Evolutionary conservation across 1,284 basidiomycete genomes (phyloP).

Genomic region (Marasmius tenuissimus): DNA sequence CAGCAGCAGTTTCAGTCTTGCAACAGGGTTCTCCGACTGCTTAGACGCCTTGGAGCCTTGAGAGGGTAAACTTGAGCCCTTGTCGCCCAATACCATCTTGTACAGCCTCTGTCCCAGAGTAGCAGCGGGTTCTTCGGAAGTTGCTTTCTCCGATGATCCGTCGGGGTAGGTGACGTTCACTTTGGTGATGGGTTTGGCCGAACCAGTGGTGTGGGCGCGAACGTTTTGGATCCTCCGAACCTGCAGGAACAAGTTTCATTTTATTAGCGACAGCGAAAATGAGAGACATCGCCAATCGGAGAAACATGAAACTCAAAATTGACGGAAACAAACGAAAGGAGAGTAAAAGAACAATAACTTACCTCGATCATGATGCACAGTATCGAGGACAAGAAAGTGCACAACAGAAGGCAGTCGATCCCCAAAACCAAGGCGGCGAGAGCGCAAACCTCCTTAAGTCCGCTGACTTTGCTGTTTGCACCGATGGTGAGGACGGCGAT

Average conservation of each 20-base stretch:
- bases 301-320: not conserved
- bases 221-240: constrained; percentile 51
- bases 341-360: constrained; percentile 22
- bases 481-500: constrained; percentile 88
- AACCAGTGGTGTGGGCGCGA: constrained; percentile 33
- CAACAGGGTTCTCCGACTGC: constrained; percentile 73
- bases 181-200: constrained; percentile 30
- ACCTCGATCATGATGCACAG: constrained; percentile 95
- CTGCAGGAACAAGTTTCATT: constrained; percentile 25
- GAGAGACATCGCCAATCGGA: constrained; percentile 57
- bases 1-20: constrained; percentile 87
- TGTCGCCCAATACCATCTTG: constrained; percentile 59
- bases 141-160: constrained; percentile 23
- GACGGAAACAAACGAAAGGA: not conserved
- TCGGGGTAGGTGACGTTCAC: constrained; percentile 16
- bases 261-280: constrained; percentile 6
- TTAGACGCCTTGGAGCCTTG: constrained; percentile 39
- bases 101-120: constrained; percentile 47
- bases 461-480: constrained; percentile 85
- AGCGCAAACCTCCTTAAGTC: constrained; percentile 93
- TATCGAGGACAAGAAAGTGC: constrained; percentile 89
- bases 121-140: constrained; percentile 19
- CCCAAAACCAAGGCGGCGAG: constrained; percentile 86
- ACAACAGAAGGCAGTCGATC: constrained; percentile 87
- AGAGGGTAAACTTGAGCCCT: constrained; percentile 55